Percentiles rank a stretch among this genome's conserved stretches.
Conservation (phyloP, 2,329 filamentous ascomycete species). For the Colletotrichum orbiculare region DNA sequence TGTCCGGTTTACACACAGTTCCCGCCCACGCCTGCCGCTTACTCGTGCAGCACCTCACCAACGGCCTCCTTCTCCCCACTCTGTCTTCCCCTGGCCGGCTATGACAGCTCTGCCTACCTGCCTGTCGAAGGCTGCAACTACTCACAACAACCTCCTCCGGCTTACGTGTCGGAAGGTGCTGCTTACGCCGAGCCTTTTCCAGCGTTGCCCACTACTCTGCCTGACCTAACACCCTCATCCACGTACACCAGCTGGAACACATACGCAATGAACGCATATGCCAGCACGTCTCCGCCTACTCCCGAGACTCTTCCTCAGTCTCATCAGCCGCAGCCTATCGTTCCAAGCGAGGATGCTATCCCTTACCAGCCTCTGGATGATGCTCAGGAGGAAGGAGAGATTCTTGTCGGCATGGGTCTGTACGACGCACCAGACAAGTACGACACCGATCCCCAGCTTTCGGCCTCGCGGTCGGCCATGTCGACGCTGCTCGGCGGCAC, state of each 20-base stretch:
- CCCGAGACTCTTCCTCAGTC: slow-evolving; percentile 67
- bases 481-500: slow-evolving; percentile 64
- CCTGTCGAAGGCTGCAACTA: slow-evolving; percentile 52
- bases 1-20: slow-evolving; percentile 55
- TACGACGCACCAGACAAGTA: slow-evolving; percentile 77
- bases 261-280: slow-evolving; percentile 57
- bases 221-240: slow-evolving; percentile 40
- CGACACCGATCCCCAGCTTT: slow-evolving; percentile 59
- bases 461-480: slow-evolving; percentile 66
- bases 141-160: slow-evolving; percentile 44
- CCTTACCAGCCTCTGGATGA: slow-evolving; percentile 63
- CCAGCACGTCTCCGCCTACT: slow-evolving; percentile 66
- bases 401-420: slow-evolving; percentile 84
- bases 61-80: slow-evolving; percentile 65
- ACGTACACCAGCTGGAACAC: slow-evolving; percentile 53
- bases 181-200: slow-evolving; percentile 47
- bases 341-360: slow-evolving; percentile 61
- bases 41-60: slow-evolving; percentile 70
- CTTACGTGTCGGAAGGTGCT: slow-evolving; percentile 44
- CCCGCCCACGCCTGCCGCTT: slow-evolving; percentile 64
- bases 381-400: slow-evolving; percentile 71
- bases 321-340: slow-evolving; percentile 58
- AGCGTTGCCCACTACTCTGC: slow-evolving; percentile 37
- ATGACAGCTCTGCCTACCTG: slow-evolving; percentile 53
- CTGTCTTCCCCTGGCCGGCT: slow-evolving; percentile 56